Evolutionary conservation across 768 basidiomycete species (phyloP), one percentile per base, ranked within the genome.

Genomic region (Russula sp.): DNA sequence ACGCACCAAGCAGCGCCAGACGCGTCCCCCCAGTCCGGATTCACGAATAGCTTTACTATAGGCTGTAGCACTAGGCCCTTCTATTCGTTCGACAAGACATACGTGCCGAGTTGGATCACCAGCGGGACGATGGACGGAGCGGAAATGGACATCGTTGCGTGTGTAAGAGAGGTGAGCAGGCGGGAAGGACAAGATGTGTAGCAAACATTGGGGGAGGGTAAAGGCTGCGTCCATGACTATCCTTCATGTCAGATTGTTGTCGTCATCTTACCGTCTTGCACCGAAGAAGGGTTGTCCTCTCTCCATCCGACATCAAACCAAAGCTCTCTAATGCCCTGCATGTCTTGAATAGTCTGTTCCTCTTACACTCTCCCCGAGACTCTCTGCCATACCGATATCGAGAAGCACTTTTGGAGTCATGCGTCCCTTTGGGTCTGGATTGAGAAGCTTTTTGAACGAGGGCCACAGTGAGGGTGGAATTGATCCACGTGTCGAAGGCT

Each of bases 1-100:
- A 75, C 59, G 87, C 86, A 57, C 98, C 95, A 16, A 99, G 80
- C 51, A 99, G 75, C 6, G 94, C 95, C 89, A 99, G 96, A 35
- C 97, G 82, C 27, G 87, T 92, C 1, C 94, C 94, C 50, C 97
- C 22, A 83, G 74, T 99, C 97, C 0, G 94, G 90, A 68, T 88
- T 95, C 1, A 88, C 82, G 69, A 82, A 99, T 42, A 98, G 79
- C 72, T 88, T 91, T 47, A 93, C 80, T 2, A 99, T 78, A 0
- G 96, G 93, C 7, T 81, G 81, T 2, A 96, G 73, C 16, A 98
- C 84, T 5, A 82, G 70, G 42, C 79, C 79, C 2, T 79, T 71
- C 70, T 95, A 96, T 53, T 94, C 87, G 20, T 85, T 81, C 0
- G 85, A 80, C 0, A 88, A 75, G 0, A 90, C 79, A 66, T 84